Evolutionary conservation across 805 yeast genomes (phyloP).

Genomic region (Saccharomyces jurei): DNA sequence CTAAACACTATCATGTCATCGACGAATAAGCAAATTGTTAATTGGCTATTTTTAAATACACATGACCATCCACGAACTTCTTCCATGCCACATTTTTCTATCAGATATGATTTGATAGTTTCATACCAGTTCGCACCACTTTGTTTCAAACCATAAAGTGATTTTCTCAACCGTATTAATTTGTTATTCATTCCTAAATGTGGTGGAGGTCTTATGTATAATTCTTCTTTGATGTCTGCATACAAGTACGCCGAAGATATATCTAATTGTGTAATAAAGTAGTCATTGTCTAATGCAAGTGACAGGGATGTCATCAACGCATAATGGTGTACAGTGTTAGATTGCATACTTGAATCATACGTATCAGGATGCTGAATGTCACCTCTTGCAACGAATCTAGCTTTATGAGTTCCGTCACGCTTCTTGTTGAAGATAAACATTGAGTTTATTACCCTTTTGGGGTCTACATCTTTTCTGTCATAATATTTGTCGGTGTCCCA

Average conservation of each 20-base stretch:
- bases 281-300: conserved; percentile 1
- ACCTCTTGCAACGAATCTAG: conserved; percentile 4
- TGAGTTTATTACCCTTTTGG: neutral
- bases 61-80: conserved; percentile 10
- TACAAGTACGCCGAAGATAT: conserved; percentile 4
- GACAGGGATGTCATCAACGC: conserved; percentile 9
- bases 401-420: conserved; percentile 4
- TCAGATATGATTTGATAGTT: conserved; percentile 2
- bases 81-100: neutral
- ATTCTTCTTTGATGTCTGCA: conserved; percentile 4
- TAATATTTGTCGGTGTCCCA: neutral
- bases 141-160: conserved; percentile 3
- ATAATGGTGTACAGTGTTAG: conserved; percentile 5
- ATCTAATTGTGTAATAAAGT: conserved; percentile 5
- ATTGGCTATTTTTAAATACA: conserved; percentile 4
- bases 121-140: conserved; percentile 2
- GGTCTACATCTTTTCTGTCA: neutral
- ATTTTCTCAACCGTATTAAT: conserved; percentile 5
- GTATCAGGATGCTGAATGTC: conserved; percentile 2
- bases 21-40: conserved; percentile 8
- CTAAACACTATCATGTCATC: conserved; percentile 12
- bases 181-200: conserved; percentile 4
- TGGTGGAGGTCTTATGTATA: conserved; percentile 5
- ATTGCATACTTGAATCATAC: neutral
- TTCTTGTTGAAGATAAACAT: conserved; percentile 3